Conservation (phyloP, 2,329 filamentous ascomycete genomes). For the Stemphylium lycopersici region DNA sequence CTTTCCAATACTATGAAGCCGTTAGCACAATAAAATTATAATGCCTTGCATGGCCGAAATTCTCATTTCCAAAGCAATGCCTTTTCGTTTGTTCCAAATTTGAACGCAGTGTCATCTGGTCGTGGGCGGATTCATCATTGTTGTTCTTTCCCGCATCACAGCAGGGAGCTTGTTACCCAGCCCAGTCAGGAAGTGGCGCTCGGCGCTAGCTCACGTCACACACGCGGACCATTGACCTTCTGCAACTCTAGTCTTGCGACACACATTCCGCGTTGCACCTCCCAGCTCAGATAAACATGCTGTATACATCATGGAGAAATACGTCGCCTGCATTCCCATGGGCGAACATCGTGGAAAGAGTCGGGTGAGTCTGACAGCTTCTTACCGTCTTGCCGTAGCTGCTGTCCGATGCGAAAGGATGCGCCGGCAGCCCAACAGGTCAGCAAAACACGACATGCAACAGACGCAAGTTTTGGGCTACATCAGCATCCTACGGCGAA, state of each 20-base stretch:
- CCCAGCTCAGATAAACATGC: background rate
- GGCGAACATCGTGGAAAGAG: conserved; percentile 28
- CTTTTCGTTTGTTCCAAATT: background rate
- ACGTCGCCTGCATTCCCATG: conserved; percentile 32
- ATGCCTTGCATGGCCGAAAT: conserved; percentile 10
- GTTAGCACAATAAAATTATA: conserved; percentile 15
- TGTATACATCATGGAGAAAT: conserved; percentile 19
- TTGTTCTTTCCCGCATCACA: background rate
- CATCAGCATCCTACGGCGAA: background rate
- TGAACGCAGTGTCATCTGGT: background rate
- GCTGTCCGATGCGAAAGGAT: background rate
- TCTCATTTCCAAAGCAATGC: background rate
- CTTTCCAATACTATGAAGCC: background rate
- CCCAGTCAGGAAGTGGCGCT: conserved; percentile 4
- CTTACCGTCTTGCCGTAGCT: background rate
- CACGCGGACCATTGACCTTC: background rate
- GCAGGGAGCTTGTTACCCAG: background rate
- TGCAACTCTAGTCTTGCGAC: background rate
- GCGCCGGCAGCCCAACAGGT: background rate
- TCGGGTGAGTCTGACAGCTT: conserved; percentile 28
- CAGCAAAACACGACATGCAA: background rate
- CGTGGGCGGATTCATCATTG: background rate
- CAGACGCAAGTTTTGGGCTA: background rate
- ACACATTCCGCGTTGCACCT: background rate
- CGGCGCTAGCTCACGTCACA: conserved; percentile 13